A percentile compares a stretch with the other conserved stretches of the same genome.
Evolutionary conservation across 176 grass and related monocot genomes (phyloP).

Genomic region (Paspalum notatum): DNA sequence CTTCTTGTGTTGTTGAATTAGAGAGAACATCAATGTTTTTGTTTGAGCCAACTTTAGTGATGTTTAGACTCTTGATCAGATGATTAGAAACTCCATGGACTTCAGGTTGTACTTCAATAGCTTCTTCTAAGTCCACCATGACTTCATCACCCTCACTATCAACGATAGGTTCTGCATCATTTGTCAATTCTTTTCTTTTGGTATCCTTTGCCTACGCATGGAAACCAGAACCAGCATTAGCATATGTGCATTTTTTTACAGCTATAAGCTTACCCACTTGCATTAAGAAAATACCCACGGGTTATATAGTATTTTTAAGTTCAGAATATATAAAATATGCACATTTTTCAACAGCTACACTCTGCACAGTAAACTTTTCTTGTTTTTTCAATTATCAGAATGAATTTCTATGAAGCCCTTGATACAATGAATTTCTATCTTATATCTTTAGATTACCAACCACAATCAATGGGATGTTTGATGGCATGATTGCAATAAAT

Average conservation of each 20-base stretch:
- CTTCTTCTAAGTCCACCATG: slow-evolving; percentile 62
- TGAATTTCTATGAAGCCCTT: slow-evolving; percentile 22
- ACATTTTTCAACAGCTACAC: slow-evolving; percentile 17
- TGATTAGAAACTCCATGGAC: slow-evolving; percentile 76
- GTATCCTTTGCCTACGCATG: slow-evolving; percentile 65
- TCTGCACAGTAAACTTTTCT: background rate
- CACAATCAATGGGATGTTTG: slow-evolving; percentile 18
- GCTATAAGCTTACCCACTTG: background rate
- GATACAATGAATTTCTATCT: slow-evolving; percentile 1
- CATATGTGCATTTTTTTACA: slow-evolving; percentile 2
- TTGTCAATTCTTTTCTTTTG: slow-evolving; percentile 64
- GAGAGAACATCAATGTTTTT: slow-evolving; percentile 50
- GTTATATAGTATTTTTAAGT: background rate
- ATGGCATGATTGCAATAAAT: slow-evolving; percentile 17
- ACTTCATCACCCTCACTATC: slow-evolving; percentile 67
- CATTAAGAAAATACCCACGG: slow-evolving; percentile 8
- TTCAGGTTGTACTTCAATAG: slow-evolving; percentile 49
- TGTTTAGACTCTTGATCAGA: slow-evolving; percentile 69
- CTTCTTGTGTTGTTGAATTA: slow-evolving; percentile 62
- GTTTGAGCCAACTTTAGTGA: slow-evolving; percentile 54
- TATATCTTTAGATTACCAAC: slow-evolving; percentile 20
- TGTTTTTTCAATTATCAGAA: background rate
- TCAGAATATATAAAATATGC: background rate
- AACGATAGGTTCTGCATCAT: slow-evolving; percentile 51
- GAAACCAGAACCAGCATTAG: slow-evolving; percentile 34